Percentiles rank a stretch among this genome's conserved stretches.
Evolutionary conservation across 805 yeast species (phyloP).

Genomic region (Komagataella mondaviorum): DNA sequence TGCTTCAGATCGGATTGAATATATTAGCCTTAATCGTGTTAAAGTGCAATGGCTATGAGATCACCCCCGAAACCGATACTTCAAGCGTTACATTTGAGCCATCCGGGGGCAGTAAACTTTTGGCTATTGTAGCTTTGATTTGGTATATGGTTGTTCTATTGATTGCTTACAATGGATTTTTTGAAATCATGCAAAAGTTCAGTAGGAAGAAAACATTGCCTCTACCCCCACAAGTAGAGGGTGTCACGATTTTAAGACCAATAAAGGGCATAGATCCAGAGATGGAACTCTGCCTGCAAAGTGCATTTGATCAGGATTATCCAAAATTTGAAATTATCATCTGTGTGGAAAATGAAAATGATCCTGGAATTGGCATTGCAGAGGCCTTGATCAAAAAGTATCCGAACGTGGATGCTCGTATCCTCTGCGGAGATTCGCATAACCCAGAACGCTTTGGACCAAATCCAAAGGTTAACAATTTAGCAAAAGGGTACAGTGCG

Average conservation of each 20-base stretch:
- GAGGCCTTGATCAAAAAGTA: constrained; percentile 32
- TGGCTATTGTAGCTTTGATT: constrained; percentile 9
- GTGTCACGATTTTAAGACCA: constrained; percentile 73
- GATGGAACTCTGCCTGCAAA: constrained; percentile 49
- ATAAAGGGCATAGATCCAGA: constrained; percentile 77
- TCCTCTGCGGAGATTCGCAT: constrained; percentile 34
- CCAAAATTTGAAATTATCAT: constrained; percentile 63
- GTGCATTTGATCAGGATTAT: constrained; percentile 57
- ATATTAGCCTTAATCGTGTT: background rate
- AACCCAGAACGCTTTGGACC: constrained; percentile 50
- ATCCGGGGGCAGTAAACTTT: background rate
- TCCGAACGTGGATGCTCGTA: constrained; percentile 42
- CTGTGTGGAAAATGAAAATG: constrained; percentile 53
- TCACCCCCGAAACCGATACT: background rate
- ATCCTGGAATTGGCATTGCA: constrained; percentile 53
- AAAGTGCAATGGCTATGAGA: background rate
- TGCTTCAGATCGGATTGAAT: background rate
- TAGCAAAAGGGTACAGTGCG: constrained; percentile 61
- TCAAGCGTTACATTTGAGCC: background rate
- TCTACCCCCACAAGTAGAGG: constrained; percentile 28
- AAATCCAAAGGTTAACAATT: constrained; percentile 79
- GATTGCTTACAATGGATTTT: constrained; percentile 15
- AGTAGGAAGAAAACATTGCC: constrained; percentile 10
- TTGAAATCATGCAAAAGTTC: constrained; percentile 12
- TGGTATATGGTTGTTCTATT: constrained; percentile 16